Conservation (phyloP, 306 rosid species). For the Fragaria nilgerrensis region DNA sequence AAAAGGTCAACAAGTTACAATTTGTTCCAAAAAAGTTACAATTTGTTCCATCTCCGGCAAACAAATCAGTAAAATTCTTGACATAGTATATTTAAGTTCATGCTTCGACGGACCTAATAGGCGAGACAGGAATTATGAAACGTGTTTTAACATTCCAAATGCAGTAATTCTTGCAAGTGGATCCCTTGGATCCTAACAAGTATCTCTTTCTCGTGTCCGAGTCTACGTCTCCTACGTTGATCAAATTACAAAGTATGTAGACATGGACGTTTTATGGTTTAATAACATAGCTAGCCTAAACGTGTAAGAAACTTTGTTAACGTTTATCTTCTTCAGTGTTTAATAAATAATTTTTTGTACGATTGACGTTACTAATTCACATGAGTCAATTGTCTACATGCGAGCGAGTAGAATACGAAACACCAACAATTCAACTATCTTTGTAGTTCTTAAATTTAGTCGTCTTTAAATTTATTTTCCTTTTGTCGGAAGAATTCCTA, state of each 20-base stretch:
- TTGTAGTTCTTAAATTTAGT: not conserved
- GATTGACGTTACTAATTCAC: not conserved
- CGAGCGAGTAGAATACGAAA: not conserved
- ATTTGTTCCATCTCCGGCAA: not conserved
- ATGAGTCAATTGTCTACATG: not conserved
- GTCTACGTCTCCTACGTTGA: not conserved
- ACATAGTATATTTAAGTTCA: not conserved
- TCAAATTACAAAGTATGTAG: not conserved
- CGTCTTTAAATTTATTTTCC: not conserved
- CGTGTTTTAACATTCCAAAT: not conserved
- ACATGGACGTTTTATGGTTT: not conserved
- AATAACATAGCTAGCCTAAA: not conserved
- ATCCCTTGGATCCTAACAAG: not conserved
- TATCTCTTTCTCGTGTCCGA: not conserved
- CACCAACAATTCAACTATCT: not conserved
- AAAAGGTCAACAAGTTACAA: slow-evolving; percentile 4
- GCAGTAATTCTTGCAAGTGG: not conserved
- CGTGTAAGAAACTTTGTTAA: not conserved
- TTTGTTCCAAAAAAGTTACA: not conserved
- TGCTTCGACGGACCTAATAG: not conserved
- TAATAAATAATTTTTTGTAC: not conserved
- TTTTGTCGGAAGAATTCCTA: not conserved
- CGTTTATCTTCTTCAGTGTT: not conserved
- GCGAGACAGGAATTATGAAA: not conserved
- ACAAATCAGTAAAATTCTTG: not conserved